phyloP scores from a whole-genome alignment of 805 yeast species.

The Kurtzmaniella cleridarum region DNA sequence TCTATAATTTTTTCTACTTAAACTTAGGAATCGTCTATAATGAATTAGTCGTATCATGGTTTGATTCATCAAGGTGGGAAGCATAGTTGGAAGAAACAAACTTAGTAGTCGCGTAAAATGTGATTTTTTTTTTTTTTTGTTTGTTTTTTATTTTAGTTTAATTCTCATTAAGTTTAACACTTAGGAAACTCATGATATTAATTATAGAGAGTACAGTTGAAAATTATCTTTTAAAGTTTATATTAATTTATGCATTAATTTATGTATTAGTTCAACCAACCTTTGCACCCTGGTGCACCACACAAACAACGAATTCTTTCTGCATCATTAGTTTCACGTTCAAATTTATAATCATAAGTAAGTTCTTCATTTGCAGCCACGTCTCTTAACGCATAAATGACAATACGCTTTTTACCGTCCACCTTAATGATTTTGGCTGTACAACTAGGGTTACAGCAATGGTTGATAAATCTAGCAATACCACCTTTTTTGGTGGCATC shows the following conservation, averaged over 20 bases:
- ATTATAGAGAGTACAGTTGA: too few relatives aligned
- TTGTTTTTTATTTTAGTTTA: too few relatives aligned
- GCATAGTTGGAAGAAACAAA: too few relatives aligned
- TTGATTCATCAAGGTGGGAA: too few relatives aligned
- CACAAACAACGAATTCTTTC: slow-evolving; percentile 89
- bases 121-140: too few relatives aligned
- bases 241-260: background rate
- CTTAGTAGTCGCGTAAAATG: too few relatives aligned
- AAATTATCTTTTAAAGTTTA: background rate
- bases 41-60: too few relatives aligned
- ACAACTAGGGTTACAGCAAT: slow-evolving; percentile 96
- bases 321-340: slow-evolving; percentile 80
- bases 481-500: slow-evolving; percentile 98
- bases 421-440: slow-evolving; percentile 95
- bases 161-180: too few relatives aligned
- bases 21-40: too few relatives aligned
- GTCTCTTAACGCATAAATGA: slow-evolving; percentile 86
- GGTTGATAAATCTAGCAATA: slow-evolving; percentile 93
- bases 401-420: slow-evolving; percentile 90
- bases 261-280: slow-evolving; percentile 60
- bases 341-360: slow-evolving; percentile 95
- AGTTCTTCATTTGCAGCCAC: slow-evolving; percentile 85
- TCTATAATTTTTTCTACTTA: too few relatives aligned
- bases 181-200: too few relatives aligned
- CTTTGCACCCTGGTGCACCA: slow-evolving; percentile 94